A percentile compares a stretch with the other conserved stretches of the same genome.
These are phyloP conservation scores for Hyphopichia pseudoburtonii DNA, from an alignment of 1,139 yeast species.

Conservation along the genomic window DNA sequence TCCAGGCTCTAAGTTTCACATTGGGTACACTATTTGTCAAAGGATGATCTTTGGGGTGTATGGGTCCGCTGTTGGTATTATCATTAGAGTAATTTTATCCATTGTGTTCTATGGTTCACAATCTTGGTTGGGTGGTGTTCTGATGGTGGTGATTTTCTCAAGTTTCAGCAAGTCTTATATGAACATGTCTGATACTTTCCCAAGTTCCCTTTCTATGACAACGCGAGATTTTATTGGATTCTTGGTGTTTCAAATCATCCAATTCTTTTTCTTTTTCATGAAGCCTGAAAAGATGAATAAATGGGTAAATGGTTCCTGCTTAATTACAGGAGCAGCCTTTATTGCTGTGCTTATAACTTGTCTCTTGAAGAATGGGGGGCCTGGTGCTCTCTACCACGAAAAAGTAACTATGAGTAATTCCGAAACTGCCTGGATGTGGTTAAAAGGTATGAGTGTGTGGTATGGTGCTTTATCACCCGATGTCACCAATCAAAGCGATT, in stretches of 20 bases:
- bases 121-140: slow-evolving; percentile 19
- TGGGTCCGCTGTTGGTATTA: slow-evolving; percentile 17
- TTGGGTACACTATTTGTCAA: slow-evolving; percentile 22
- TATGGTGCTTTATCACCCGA: slow-evolving; percentile 32
- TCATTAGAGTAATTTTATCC: slow-evolving; percentile 16
- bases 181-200: slow-evolving; percentile 15
- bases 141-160: slow-evolving; percentile 15
- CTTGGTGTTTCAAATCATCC: slow-evolving; percentile 17
- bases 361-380: slow-evolving; percentile 14
- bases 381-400: slow-evolving; percentile 14
- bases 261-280: slow-evolving; percentile 14
- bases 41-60: slow-evolving; percentile 20
- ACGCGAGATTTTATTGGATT: slow-evolving; percentile 20
- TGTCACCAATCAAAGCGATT: slow-evolving; percentile 43
- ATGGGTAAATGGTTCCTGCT: slow-evolving; percentile 14
- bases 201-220: slow-evolving; percentile 13
- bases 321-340: slow-evolving; percentile 14
- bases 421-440: slow-evolving; percentile 20
- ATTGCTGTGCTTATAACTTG: slow-evolving; percentile 12
- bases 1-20: slow-evolving; percentile 20
- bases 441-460: slow-evolving; percentile 20
- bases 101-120: slow-evolving; percentile 21
- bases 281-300: slow-evolving; percentile 18
- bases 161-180: slow-evolving; percentile 14
- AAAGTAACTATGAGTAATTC: slow-evolving; percentile 6